Evolutionary conservation across 2,329 filamentous ascomycete genomes (phyloP), one percentile per base, ranked within the genome.

Genomic region (Diplodia sapinea): DNA sequence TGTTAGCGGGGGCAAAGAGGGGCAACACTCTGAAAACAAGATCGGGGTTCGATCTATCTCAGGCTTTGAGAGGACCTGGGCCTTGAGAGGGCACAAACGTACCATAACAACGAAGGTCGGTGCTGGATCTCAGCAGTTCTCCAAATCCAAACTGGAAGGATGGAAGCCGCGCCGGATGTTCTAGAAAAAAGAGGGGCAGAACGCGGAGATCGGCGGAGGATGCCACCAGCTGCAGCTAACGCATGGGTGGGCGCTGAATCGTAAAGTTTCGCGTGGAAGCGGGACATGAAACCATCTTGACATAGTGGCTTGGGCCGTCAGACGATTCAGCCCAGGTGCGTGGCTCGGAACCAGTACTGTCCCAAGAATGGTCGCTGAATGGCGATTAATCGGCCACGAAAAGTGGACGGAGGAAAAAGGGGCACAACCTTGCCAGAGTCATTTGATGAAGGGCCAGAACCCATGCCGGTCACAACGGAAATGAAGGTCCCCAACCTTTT

Each of bases 261-360:
- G 66, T 76, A 71, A 72, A 69, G 67, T 69, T 70, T 76, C 75
- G 76, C 76, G 76, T 77, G 76, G 76, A 77, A 75, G 73, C 75
- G 75, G 76, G 73, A 70, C 47, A 38, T 33, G 68, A 57, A 68
- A 51, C 51, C 62, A 69, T 68, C 64, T 62, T 77, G 73, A 70
- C 71, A 76, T 73, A 69, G 72, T 73, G 72, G 72, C 70, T 65
- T 64, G 69, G 70, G 70, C 68, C 64, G 65, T 69, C 56, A 36
- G 65, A 61, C 36, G 55, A 55, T 67, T 59, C 47, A 68, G 57
- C 66, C 51, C 59, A 55, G 26, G 57, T 43, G 38, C 23, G 50
- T 29, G 57, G 51, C 55, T 50, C 66, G 65, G 66, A 68, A 64
- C 50, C 50, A 62, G 50, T 26, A 63, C 57, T 57, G 65, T 67